phyloP scores from a whole-genome alignment of 768 basidiomycete species.

The Auriculariales sp. region DNA sequence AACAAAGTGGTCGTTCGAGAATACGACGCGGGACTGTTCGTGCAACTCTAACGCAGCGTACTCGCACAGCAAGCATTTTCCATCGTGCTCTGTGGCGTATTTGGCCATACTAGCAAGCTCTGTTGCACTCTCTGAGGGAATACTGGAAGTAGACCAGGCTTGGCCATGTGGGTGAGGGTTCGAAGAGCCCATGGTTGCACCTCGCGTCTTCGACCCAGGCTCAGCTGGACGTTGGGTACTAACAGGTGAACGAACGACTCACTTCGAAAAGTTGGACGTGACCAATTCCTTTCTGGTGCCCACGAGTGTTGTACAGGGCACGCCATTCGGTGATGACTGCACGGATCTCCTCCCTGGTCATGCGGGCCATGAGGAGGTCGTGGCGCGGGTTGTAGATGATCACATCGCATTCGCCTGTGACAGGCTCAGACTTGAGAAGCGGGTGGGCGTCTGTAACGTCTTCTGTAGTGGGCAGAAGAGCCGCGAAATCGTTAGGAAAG shows the following conservation, averaged over 20 bases:
- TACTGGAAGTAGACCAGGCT: slow-evolving; percentile 61
- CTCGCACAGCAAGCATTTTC: slow-evolving; percentile 63
- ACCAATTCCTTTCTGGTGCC: slow-evolving; percentile 47
- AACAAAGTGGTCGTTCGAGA: slow-evolving; percentile 62
- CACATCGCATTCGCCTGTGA: slow-evolving; percentile 79
- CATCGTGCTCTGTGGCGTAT: slow-evolving; percentile 40
- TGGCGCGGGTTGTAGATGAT: slow-evolving; percentile 77
- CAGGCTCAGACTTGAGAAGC: slow-evolving; percentile 45
- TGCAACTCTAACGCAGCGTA: slow-evolving; percentile 55
- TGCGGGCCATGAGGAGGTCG: slow-evolving; percentile 66
- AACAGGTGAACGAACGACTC: slow-evolving; percentile 6
- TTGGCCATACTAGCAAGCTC: slow-evolving; percentile 44
- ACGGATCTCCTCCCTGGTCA: slow-evolving; percentile 42
- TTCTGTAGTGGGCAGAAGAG: slow-evolving; percentile 49
- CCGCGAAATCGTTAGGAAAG: slow-evolving; percentile 77
- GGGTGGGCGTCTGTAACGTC: slow-evolving; percentile 40
- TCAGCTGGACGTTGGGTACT: slow-evolving; percentile 6
- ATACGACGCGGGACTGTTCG: slow-evolving; percentile 45
- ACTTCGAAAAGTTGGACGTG: slow-evolving; percentile 91
- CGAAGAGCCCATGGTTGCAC: slow-evolving; percentile 87
- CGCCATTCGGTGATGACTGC: slow-evolving; percentile 63
- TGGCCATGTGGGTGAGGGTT: slow-evolving; percentile 94
- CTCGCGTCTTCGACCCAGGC: slow-evolving; percentile 55
- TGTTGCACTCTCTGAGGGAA: slow-evolving; percentile 55
- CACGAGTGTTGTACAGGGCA: slow-evolving; percentile 42